Percentiles rank a stretch among this genome's conserved stretches.
Conservation (phyloP, 2,329 filamentous ascomycete genomes). For the Diplodia seriata region DNA sequence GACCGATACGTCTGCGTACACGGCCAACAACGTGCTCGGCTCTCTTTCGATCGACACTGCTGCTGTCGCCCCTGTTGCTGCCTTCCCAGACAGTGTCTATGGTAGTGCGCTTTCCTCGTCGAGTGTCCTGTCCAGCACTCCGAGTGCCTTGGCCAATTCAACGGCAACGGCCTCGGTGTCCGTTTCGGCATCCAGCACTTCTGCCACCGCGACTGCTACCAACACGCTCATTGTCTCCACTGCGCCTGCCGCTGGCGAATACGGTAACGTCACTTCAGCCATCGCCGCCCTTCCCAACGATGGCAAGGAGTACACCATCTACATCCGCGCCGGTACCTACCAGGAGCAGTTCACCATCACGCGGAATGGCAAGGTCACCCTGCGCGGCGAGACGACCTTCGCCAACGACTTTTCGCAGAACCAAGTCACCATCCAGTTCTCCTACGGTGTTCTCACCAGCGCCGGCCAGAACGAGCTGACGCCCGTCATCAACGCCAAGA, state of each 20-base stretch:
- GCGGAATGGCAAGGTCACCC: constrained; percentile 58
- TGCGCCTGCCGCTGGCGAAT: constrained; percentile 45
- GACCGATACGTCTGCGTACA: constrained; percentile 3
- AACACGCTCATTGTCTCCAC: constrained; percentile 46
- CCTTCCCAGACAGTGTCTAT: constrained; percentile 12
- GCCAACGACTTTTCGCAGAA: constrained; percentile 59
- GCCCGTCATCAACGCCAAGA: constrained; percentile 48
- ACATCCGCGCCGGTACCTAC: constrained; percentile 65
- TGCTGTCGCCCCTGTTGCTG: not conserved
- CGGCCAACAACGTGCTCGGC: not conserved
- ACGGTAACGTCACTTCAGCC: constrained; percentile 52
- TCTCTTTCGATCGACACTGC: constrained; percentile 13
- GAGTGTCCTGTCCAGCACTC: constrained; percentile 10
- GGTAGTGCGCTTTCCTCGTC: not conserved
- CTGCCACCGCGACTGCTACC: constrained; percentile 40
- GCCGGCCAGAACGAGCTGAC: constrained; percentile 50
- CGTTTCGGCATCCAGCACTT: constrained; percentile 30
- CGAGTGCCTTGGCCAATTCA: constrained; percentile 30
- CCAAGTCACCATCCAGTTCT: constrained; percentile 61
- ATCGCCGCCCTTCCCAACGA: constrained; percentile 54
- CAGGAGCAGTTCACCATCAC: constrained; percentile 53
- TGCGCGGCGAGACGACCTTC: constrained; percentile 65
- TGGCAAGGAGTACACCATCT: constrained; percentile 58
- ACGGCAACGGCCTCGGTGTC: not conserved
- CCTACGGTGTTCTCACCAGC: constrained; percentile 40